phyloP scores from a whole-genome alignment of 2,329 filamentous ascomycete genomes.

The Chaetomiaceae sp. region DNA sequence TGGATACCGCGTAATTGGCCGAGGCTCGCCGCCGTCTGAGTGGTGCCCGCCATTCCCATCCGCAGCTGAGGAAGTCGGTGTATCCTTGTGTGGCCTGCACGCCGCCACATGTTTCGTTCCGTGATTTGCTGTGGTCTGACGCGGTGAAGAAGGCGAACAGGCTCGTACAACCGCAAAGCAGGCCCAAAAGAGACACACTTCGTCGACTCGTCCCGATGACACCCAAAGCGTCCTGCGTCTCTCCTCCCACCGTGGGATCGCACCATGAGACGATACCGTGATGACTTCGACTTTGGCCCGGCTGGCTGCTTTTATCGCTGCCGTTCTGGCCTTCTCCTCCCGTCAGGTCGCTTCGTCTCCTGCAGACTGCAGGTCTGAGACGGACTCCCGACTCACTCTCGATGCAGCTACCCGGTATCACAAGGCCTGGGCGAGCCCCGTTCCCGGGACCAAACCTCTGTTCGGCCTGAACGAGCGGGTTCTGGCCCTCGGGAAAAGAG shows the following conservation, averaged over 20 bases:
- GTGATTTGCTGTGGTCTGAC: conserved; percentile 18
- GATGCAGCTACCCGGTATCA: conserved; percentile 1
- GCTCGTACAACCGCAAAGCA: conserved; percentile 5
- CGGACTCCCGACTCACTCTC: neutral
- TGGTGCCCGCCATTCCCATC: neutral
- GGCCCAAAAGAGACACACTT: neutral
- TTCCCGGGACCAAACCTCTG: conserved; percentile 23
- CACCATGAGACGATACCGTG: conserved; percentile 21
- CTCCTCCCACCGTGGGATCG: neutral
- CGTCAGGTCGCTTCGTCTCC: neutral
- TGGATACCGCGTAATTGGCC: conserved; percentile 1
- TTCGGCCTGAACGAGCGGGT: conserved; percentile 19
- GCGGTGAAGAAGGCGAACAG: conserved; percentile 11
- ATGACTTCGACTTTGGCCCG: conserved; percentile 18
- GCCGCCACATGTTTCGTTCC: conserved; percentile 19
- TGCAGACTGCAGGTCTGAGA: neutral
- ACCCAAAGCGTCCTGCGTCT: neutral
- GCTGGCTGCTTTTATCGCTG: conserved; percentile 10
- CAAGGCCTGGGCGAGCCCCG: conserved; percentile 16
- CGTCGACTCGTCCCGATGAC: neutral
- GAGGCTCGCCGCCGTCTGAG: neutral
- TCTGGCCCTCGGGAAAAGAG: conserved; percentile 21
- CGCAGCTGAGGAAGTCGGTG: conserved; percentile 18
- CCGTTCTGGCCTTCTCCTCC: neutral
- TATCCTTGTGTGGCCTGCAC: conserved; percentile 8